Conservation (phyloP, 1,139 yeast genomes). For the Pichia inconspicua region DNA sequence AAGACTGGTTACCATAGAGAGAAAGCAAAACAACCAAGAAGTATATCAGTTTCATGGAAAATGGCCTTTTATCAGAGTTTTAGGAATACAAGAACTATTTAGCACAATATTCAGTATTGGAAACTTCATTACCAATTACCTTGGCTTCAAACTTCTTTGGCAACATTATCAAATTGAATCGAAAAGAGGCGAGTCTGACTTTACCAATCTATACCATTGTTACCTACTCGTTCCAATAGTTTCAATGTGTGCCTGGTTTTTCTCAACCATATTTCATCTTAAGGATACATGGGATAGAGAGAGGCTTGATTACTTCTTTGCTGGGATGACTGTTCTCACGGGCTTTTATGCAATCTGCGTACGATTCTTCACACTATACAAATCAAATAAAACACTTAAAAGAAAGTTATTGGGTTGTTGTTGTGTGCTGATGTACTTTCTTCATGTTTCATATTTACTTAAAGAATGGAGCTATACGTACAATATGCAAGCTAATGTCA, state of each 20-base stretch:
- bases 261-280: conserved; percentile 79
- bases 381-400: conserved; percentile 27
- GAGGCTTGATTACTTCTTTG: conserved; percentile 82
- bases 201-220: conserved; percentile 32
- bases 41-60: conserved; percentile 89
- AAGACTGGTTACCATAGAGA: conserved; percentile 51
- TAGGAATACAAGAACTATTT: conserved; percentile 77
- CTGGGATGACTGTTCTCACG: conserved; percentile 76
- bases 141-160: conserved; percentile 42
- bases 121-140: conserved; percentile 67
- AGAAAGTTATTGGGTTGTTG: conserved; percentile 32
- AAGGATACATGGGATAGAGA: conserved; percentile 78
- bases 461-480: conserved; percentile 85
- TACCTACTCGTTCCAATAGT: conserved; percentile 44
- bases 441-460: conserved; percentile 62
- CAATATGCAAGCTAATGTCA: conserved; percentile 86
- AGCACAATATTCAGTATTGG: conserved; percentile 76
- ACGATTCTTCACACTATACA: conserved; percentile 51
- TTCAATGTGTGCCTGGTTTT: conserved; percentile 84
- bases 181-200: conserved; percentile 19
- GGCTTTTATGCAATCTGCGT: conserved; percentile 66
- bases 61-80: conserved; percentile 81
- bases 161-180: conserved; percentile 18
- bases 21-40: conserved; percentile 41
- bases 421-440: conserved; percentile 44